phyloP scores from a whole-genome alignment of 129 eudicot genomes.

The Flaveria trinervia region DNA sequence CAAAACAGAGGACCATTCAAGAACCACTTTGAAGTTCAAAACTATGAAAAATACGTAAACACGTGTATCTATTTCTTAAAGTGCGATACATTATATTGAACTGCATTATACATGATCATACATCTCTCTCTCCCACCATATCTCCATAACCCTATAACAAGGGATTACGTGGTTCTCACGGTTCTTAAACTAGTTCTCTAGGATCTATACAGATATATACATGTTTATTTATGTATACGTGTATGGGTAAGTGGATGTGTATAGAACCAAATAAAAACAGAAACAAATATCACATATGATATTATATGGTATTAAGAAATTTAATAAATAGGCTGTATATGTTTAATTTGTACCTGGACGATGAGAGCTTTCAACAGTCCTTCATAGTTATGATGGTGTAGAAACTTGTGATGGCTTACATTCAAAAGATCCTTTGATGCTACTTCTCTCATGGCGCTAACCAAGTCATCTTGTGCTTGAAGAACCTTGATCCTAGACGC shows the following conservation, averaged over 20 bases:
- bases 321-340: background rate
- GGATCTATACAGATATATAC: background rate
- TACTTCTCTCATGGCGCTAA: conserved; percentile 81
- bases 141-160: background rate
- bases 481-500: conserved; percentile 95
- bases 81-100: background rate
- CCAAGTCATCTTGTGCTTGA: conserved; percentile 99
- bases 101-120: background rate
- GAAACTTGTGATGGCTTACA: conserved; percentile 48
- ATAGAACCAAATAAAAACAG: background rate
- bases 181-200: background rate
- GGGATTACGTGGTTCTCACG: background rate
- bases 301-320: conserved; percentile 4
- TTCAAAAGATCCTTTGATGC: conserved; percentile 80
- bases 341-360: conserved; percentile 63
- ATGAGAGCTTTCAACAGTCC: conserved; percentile 71
- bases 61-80: background rate
- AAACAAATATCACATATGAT: background rate
- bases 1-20: background rate
- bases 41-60: background rate
- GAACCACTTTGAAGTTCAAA: background rate
- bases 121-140: background rate
- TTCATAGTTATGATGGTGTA: conserved; percentile 53
- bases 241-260: background rate
- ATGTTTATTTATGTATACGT: background rate